Conservation (phyloP, 345 rosid species). For the Gynandropsis gynandra region DNA sequence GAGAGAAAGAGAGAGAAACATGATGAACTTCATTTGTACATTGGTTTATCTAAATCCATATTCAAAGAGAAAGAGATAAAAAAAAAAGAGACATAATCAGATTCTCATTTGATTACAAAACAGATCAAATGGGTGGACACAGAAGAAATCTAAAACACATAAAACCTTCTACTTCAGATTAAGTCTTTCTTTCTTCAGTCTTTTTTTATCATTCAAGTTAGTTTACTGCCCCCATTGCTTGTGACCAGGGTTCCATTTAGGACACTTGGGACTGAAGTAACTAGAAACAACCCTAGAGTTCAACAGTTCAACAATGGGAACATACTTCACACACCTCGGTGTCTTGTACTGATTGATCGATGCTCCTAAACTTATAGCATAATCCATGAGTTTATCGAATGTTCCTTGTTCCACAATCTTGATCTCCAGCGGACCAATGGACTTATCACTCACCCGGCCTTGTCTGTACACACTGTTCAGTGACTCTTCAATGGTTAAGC, state of each 20-base stretch:
- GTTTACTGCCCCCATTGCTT: constrained; percentile 68
- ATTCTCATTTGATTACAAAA: constrained; percentile 32
- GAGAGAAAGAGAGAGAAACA: too few relatives aligned
- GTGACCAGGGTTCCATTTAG: constrained; percentile 89
- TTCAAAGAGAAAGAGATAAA: not conserved
- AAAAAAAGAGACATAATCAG: constrained; percentile 11
- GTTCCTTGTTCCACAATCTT: constrained; percentile 84
- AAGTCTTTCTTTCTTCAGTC: constrained; percentile 9
- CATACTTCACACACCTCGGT: constrained; percentile 91
- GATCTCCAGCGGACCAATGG: constrained; percentile 91
- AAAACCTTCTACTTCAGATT: constrained; percentile 24
- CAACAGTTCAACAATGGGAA: constrained; percentile 82
- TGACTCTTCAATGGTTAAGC: constrained; percentile 80
- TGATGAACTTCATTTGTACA: too few relatives aligned
- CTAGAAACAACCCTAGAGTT: constrained; percentile 57
- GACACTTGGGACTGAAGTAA: constrained; percentile 87
- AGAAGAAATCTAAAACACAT: too few relatives aligned
- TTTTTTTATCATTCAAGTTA: too few relatives aligned
- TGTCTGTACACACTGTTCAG: constrained; percentile 95
- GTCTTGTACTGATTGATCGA: constrained; percentile 97
- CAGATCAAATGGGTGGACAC: constrained; percentile 29
- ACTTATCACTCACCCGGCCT: constrained; percentile 76
- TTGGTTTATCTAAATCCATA: too few relatives aligned
- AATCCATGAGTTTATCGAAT: constrained; percentile 95
- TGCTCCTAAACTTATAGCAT: constrained; percentile 85